These are phyloP conservation scores for Hymenoscyphus linearis DNA, from an alignment of 2,329 filamentous ascomycete species.

Conservation along the genomic window DNA sequence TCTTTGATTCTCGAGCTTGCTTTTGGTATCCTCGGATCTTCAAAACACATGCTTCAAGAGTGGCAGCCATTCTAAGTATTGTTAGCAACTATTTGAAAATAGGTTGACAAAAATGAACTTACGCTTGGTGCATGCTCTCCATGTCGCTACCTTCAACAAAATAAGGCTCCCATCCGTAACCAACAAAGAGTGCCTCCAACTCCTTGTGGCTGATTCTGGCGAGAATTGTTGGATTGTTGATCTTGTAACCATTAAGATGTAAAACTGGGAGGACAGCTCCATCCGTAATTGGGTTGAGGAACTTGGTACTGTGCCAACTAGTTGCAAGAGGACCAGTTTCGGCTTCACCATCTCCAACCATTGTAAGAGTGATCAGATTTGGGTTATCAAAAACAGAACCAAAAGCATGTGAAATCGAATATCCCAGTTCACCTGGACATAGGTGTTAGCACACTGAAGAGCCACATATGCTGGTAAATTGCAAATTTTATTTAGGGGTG, in stretches of 20 bases:
- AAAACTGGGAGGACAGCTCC: slow-evolving; percentile 73
- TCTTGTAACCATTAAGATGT: slow-evolving; percentile 80
- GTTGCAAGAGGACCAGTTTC: slow-evolving; percentile 76
- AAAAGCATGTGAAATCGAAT: slow-evolving; percentile 74
- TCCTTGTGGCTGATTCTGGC: slow-evolving; percentile 71
- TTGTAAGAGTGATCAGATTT: slow-evolving; percentile 67
- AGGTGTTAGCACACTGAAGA: too few relatives aligned
- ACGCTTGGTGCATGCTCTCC: slow-evolving; percentile 70
- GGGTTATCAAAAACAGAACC: slow-evolving; percentile 73
- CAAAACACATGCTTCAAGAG: slow-evolving; percentile 64
- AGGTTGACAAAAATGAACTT: background rate
- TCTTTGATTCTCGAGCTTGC: slow-evolving; percentile 63
- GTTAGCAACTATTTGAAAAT: background rate
- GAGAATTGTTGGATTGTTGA: slow-evolving; percentile 72
- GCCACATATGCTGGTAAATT: too few relatives aligned
- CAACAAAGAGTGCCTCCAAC: slow-evolving; percentile 61
- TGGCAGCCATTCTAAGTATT: slow-evolving; percentile 56
- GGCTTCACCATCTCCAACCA: slow-evolving; percentile 77
- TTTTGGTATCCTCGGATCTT: slow-evolving; percentile 68
- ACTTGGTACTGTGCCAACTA: slow-evolving; percentile 78
- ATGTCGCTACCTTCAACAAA: slow-evolving; percentile 74
- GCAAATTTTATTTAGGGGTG: too few relatives aligned
- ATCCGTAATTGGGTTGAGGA: slow-evolving; percentile 72
- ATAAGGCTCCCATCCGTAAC: slow-evolving; percentile 75
- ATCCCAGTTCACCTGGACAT: slow-evolving; percentile 57